Base-by-base conservation (phyloP, 495 filamentous ascomycete species). In the Penicillium daleae region DNA sequence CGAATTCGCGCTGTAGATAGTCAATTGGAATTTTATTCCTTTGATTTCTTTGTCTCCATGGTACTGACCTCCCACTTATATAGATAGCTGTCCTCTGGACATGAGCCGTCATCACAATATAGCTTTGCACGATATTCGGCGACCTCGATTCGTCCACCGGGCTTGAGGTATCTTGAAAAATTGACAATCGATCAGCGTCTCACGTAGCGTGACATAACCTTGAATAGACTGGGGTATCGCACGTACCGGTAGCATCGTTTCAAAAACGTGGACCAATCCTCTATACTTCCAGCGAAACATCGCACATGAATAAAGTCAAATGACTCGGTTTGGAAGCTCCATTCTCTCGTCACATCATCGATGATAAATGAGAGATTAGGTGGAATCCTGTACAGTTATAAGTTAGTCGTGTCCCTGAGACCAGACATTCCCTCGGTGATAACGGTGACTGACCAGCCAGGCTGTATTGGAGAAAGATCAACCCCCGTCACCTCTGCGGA, bases 401-500 rank as follows among this genome's bases (percentile, higher is more conserved):
- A 12, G 19, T 58, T 7, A 57, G 40, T n/a, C n/a, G n/a, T n/a
- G n/a, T n/a, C n/a, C n/a, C n/a, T n/a, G 12, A 58, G 2, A 33
- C 3, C 9, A 2, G 2, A 19, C 40, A 46, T 50, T 46, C 61
- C 22, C 12, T 24, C 3, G 27, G 22, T 54, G 27, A 22, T 21
- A 19, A 21, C n/a, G n/a, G 19, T 13, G 33, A 54, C 31, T 39
- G 66, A 78, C 60, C 72, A 82, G 35, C 65, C 60, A 13, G 80
- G 81, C 59, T 85, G 82, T 59, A 85, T 85, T 4, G 82, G 79
- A 42, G 80, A 83, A 4, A 85, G 76, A 61, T 87, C 85, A 26
- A 70, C 75, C 2, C 79, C 78, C 1, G 74, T 61, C 26, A 82
- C 66, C 51, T 70, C 37, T 15, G 66, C 63, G 1, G 59, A 60